A percentile compares a stretch with the other conserved stretches of the same genome.
Conservation (phyloP, 495 filamentous ascomycete species). For the Astrocystis sublimbata region DNA sequence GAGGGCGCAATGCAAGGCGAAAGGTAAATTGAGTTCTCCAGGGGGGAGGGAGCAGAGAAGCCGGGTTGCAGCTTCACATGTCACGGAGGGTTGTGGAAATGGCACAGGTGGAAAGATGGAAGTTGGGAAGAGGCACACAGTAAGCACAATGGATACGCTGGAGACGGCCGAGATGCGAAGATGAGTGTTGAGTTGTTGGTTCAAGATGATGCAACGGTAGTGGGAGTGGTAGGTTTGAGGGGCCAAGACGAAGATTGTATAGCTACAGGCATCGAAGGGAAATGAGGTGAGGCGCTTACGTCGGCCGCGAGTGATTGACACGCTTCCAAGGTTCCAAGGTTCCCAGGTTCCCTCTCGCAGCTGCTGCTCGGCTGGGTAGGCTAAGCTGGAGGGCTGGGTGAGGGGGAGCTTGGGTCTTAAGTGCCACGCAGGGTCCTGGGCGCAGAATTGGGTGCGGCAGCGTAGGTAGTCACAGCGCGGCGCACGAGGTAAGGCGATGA, state of each 20-base stretch:
- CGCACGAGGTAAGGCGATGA: neutral
- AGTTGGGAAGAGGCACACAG: neutral
- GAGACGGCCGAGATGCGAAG: neutral
- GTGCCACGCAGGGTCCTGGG: slow-evolving; percentile 3
- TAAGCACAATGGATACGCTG: neutral
- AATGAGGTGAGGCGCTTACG: slow-evolving; percentile 1
- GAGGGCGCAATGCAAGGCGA: slow-evolving; percentile 13
- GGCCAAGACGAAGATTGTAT: slow-evolving; percentile 1
- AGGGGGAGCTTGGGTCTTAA: neutral
- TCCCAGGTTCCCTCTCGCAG: slow-evolving; percentile 1
- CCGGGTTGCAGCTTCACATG: neutral
- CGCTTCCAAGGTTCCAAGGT: too few relatives aligned
- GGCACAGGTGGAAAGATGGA: neutral
- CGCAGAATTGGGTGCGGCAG: neutral
- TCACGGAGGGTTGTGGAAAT: neutral
- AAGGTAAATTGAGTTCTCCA: neutral
- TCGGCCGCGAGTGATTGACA: neutral
- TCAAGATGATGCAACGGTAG: neutral
- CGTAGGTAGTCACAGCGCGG: neutral
- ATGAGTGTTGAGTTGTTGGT: neutral
- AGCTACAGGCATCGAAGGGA: neutral
- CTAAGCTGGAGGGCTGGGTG: neutral
- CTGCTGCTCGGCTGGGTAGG: neutral
- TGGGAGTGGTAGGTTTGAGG: slow-evolving; percentile 8
- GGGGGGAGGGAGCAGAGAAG: slow-evolving; percentile 1